phyloP scores from a whole-genome alignment of 441 rosid species.

The Pelargonium australe region DNA sequence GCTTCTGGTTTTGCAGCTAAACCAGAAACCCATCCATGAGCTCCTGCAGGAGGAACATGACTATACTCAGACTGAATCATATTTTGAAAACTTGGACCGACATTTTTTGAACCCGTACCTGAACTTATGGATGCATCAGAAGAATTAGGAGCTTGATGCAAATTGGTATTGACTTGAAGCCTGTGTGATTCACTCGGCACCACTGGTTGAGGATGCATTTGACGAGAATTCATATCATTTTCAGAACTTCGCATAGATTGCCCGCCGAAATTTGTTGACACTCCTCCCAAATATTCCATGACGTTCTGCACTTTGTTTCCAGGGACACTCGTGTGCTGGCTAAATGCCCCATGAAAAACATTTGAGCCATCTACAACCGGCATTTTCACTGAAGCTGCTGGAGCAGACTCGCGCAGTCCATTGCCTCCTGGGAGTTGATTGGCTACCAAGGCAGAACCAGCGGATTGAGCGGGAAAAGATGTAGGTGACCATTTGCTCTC shows the following conservation, averaged over 20 bases:
- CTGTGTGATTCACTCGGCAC: slow-evolving; percentile 30
- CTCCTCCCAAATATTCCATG: background rate
- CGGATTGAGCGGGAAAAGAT: slow-evolving; percentile 29
- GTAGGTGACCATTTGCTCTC: slow-evolving; percentile 71
- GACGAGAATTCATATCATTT: slow-evolving; percentile 22
- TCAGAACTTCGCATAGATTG: background rate
- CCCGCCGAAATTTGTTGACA: background rate
- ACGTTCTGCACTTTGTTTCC: slow-evolving; percentile 1
- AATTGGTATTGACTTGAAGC: slow-evolving; percentile 32
- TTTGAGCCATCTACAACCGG: slow-evolving; percentile 20
- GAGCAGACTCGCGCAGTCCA: slow-evolving; percentile 25
- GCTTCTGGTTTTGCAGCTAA: slow-evolving; percentile 35
- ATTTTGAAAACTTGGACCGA: slow-evolving; percentile 33
- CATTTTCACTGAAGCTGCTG: slow-evolving; percentile 23
- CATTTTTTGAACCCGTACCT: slow-evolving; percentile 24
- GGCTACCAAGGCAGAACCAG: slow-evolving; percentile 25
- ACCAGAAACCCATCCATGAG: slow-evolving; percentile 38
- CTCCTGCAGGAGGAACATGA: slow-evolving; percentile 33
- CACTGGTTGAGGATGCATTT: slow-evolving; percentile 28
- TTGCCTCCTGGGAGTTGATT: slow-evolving; percentile 29
- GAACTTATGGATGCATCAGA: slow-evolving; percentile 24
- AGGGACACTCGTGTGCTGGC: background rate
- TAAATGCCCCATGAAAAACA: slow-evolving; percentile 16
- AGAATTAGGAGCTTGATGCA: slow-evolving; percentile 24
- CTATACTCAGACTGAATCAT: slow-evolving; percentile 33